Evolutionary conservation across 768 basidiomycete species (phyloP).

Genomic region (Termitomyces sp.): DNA sequence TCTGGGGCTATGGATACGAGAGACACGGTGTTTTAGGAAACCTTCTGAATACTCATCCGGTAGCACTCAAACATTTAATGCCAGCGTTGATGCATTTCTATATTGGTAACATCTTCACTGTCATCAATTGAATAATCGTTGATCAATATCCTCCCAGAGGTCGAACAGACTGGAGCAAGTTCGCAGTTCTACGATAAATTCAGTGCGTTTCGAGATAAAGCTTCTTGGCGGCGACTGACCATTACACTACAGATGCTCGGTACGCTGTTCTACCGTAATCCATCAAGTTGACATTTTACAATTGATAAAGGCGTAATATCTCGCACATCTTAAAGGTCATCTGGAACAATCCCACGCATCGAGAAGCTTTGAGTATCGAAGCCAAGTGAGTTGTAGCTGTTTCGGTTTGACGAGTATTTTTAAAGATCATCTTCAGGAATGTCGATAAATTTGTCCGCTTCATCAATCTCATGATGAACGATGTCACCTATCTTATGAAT

Average conservation of each 20-base stretch:
- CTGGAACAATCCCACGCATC: constrained; percentile 87
- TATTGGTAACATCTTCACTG: constrained; percentile 55
- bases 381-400: constrained; percentile 46
- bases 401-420: neutral
- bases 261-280: neutral
- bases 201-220: constrained; percentile 44
- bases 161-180: constrained; percentile 95
- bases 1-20: constrained; percentile 61
- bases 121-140: neutral
- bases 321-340: constrained; percentile 82
- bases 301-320: constrained; percentile 66
- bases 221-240: neutral
- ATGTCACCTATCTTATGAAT: constrained; percentile 96
- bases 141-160: constrained; percentile 49
- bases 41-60: constrained; percentile 74
- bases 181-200: constrained; percentile 99
- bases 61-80: constrained; percentile 87
- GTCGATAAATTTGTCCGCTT: constrained; percentile 94
- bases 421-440: constrained; percentile 39
- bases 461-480: constrained; percentile 97
- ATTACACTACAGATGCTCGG: constrained; percentile 9
- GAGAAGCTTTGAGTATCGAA: constrained; percentile 78
- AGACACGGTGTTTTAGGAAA: constrained; percentile 72
- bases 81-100: constrained; percentile 91
- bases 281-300: neutral